Percentiles rank a stretch among this genome's conserved stretches.
Evolutionary conservation across 495 filamentous ascomycete genomes (phyloP).

Genomic region (Penicillium desertorum): DNA sequence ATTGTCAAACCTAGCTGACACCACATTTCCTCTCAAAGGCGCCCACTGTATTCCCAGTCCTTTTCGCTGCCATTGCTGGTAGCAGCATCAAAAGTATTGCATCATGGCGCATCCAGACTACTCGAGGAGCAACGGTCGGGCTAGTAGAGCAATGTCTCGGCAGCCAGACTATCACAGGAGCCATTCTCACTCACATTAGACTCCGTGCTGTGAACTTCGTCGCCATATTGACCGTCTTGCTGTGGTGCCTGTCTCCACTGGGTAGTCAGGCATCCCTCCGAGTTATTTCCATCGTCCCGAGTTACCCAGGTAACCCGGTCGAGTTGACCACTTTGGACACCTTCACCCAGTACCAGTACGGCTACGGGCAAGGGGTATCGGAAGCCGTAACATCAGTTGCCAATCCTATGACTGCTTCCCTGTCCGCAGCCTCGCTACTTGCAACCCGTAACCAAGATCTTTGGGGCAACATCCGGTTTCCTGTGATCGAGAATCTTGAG

Average conservation of each 20-base stretch:
- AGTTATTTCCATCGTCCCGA: not conserved
- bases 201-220: not conserved
- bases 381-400: not conserved
- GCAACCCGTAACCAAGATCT: constrained; percentile 1
- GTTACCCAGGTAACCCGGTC: not conserved
- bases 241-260: constrained; percentile 5
- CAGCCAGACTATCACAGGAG: constrained; percentile 1
- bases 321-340: not conserved
- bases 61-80: constrained; percentile 1
- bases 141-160: constrained; percentile 5
- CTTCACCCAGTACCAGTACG: not conserved
- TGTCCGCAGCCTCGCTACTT: not conserved
- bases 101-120: not conserved
- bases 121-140: constrained; percentile 1
- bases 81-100: constrained; percentile 9
- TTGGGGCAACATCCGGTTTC: constrained; percentile 1
- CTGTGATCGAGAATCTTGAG: not conserved
- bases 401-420: not conserved
- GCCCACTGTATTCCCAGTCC: not conserved
- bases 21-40: not conserved
- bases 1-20: not conserved
- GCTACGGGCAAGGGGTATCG: not conserved
- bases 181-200: not conserved
- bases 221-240: not conserved
- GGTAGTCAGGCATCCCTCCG: constrained; percentile 2